These are phyloP conservation scores for Mycena albidolilacea DNA, from an alignment of 768 basidiomycete species.

Conservation along the genomic window DNA sequence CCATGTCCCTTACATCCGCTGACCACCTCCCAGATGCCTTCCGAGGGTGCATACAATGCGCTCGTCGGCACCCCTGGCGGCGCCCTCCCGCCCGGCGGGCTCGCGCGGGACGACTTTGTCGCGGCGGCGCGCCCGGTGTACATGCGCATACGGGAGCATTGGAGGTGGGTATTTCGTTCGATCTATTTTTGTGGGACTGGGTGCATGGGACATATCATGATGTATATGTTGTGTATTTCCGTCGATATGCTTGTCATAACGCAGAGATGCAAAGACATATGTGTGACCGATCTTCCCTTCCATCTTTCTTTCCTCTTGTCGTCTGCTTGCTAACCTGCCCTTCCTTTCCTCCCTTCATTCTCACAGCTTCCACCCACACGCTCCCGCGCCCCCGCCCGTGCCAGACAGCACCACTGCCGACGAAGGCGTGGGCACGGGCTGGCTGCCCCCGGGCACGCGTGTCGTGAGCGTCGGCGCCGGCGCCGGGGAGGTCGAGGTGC, in stretches of 20 bases:
- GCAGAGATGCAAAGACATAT: too few relatives aligned
- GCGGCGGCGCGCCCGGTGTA: constrained; percentile 57
- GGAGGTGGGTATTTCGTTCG: constrained; percentile 50
- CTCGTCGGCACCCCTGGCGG: constrained; percentile 42
- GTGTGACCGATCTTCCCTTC: too few relatives aligned
- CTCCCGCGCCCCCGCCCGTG: constrained; percentile 24
- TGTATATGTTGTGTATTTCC: too few relatives aligned
- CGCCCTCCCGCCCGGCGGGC: constrained; percentile 31
- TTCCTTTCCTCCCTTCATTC: too few relatives aligned
- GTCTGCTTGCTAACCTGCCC: too few relatives aligned
- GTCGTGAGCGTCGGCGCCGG: constrained; percentile 11
- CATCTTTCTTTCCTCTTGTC: too few relatives aligned
- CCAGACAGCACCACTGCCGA: constrained; percentile 39
- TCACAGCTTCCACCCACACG: constrained; percentile 24
- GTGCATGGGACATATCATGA: too few relatives aligned
- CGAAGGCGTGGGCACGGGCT: constrained; percentile 59
- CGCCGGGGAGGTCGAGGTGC: constrained; percentile 16
- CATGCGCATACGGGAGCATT: constrained; percentile 63
- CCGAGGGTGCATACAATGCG: constrained; percentile 44
- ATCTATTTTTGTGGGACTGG: too few relatives aligned
- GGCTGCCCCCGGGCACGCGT: constrained; percentile 48
- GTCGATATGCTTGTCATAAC: not conserved
- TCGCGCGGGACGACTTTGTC: constrained; percentile 43
- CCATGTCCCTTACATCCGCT: not conserved
- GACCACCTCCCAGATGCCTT: constrained; percentile 39